Evolutionary conservation across 225 moss, liverwort and hornwort species (phyloP), one percentile per base, ranked within the genome.

Genomic region (Straminergon stramineum): DNA sequence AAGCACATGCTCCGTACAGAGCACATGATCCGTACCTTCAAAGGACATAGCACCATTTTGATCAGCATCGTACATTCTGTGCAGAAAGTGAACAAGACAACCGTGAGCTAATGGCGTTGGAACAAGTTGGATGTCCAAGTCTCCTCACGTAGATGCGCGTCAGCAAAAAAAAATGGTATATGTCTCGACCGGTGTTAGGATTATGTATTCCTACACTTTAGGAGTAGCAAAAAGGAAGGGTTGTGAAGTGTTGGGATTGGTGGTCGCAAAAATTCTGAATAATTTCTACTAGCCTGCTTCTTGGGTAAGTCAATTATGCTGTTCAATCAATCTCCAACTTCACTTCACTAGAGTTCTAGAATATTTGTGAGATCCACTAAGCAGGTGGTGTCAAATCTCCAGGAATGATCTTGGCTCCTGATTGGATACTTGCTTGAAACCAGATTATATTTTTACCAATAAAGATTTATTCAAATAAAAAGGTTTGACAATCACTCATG

Each of bases 11-110:
- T 87, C 53, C 52, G 43, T 93, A 98, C 97, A 65, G 17, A 78
- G 74, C 84, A 80, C 71, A 48, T 43, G 56, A 39, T 85, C 52
- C 55, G 51, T 93, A 98, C 98, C 98, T 86, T 93, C 93, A 81
- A 98, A 97, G 75, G 93, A 95, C 98, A 98, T 98, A 63, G 90
- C 92, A 78, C 96, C 98, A 90, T 91, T 95, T 75, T 93, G 93
- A 90, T 98, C 96, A 65, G 90, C 92, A 91, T 98, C 97, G 70
- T 96, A 95, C 91, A 97, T 95, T 85, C 98, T 98, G 96, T 88
- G 88, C 81, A 90, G 57, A 75, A 76, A 69, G 35, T 27, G 82
- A 83, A 65, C 70, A 85, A 88, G 67, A 30, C 65, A 92, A 79
- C 57, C 34, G 77, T 70, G 58, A 55, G 45, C 30, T 60, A 23